Percentiles rank a stretch among this genome's conserved stretches.
These are phyloP conservation scores for Macrolepiota albuminosa DNA, from an alignment of 768 basidiomycete genomes.

Conservation along the genomic window DNA sequence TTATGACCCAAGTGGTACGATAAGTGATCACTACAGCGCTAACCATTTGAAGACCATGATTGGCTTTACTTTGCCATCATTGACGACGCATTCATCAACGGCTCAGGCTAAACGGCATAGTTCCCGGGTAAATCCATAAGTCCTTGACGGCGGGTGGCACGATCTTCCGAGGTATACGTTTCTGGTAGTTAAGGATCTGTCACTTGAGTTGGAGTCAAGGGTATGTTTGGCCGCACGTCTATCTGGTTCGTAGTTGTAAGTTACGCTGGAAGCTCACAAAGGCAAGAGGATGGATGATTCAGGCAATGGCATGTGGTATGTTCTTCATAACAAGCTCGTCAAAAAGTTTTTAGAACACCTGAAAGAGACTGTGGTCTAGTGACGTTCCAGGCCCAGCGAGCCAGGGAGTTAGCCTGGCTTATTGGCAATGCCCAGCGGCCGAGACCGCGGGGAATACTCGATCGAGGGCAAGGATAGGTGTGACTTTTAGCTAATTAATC, in stretches of 20 bases:
- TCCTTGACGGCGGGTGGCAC: background rate
- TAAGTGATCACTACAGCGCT: background rate
- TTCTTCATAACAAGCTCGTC: background rate
- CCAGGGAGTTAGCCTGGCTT: no score
- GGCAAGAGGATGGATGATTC: background rate
- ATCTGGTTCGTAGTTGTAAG: background rate
- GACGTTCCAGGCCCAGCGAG: no score
- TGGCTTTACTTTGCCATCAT: background rate
- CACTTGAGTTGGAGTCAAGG: background rate
- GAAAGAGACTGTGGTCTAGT: no score
- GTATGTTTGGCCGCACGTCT: background rate
- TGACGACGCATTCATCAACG: background rate
- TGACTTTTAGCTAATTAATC: no score
- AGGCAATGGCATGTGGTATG: background rate
- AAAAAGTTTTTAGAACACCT: no score
- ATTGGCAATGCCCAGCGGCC: no score
- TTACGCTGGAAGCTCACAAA: background rate
- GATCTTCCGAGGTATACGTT: background rate
- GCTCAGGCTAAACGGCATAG: no score
- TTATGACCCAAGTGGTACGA: background rate
- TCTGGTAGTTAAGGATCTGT: background rate
- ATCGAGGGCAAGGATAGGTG: no score
- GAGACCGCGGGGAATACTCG: no score
- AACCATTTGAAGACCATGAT: background rate
- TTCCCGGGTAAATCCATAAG: background rate